Conservation (phyloP, 768 basidiomycete genomes). For the Melanogaster broomeanus region DNA sequence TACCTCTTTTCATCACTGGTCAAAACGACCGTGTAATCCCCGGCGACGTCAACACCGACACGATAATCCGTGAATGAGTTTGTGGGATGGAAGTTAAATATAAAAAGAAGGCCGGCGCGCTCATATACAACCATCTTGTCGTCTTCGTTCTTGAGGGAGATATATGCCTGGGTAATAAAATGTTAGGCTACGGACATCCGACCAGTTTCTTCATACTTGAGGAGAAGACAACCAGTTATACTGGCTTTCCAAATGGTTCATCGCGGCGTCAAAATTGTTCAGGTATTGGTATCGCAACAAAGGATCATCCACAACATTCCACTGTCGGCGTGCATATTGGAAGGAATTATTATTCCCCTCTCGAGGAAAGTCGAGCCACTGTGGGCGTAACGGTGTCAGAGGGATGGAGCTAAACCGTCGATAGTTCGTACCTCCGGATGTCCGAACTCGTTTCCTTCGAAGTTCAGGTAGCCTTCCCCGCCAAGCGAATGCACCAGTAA, state of each 20-base stretch:
- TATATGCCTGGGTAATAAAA: constrained; percentile 61
- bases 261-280: constrained; percentile 89
- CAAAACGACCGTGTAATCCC: constrained; percentile 82
- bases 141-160: constrained; percentile 89
- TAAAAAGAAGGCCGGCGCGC: constrained; percentile 89
- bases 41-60: constrained; percentile 82
- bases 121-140: constrained; percentile 96
- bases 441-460: constrained; percentile 98
- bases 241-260: constrained; percentile 84
- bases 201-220: constrained; percentile 50
- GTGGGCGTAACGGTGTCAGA: background rate
- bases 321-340: constrained; percentile 96
- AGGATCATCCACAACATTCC: constrained; percentile 89
- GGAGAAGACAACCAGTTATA: constrained; percentile 84
- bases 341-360: constrained; percentile 95
- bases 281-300: constrained; percentile 91
- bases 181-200: constrained; percentile 7
- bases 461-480: constrained; percentile 97
- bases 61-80: constrained; percentile 92
- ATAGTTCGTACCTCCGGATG: constrained; percentile 78
- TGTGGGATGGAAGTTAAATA: constrained; percentile 97
- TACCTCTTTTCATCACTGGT: constrained; percentile 85
- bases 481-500: constrained; percentile 90
- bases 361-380: constrained; percentile 99
- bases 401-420: background rate